A percentile compares a stretch with the other conserved stretches of the same genome.
phyloP scores from a whole-genome alignment of 192 early-diverging fungal species.

The Coemansia sp. region DNA sequence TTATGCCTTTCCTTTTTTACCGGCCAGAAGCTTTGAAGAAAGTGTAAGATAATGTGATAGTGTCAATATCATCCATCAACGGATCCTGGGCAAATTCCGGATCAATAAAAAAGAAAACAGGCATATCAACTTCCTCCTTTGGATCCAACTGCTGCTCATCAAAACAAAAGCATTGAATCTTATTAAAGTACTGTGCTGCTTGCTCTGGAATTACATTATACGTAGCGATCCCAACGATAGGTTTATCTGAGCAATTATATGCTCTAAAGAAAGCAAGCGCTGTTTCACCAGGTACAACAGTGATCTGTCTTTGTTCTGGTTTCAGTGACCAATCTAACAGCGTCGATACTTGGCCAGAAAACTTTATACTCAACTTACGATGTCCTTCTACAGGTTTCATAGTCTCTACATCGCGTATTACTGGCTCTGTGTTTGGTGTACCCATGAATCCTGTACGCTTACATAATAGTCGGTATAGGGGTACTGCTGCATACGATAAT shows the following conservation, averaged over 20 bases:
- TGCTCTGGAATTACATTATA: conserved; percentile 94
- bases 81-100: conserved; percentile 95
- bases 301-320: conserved; percentile 83
- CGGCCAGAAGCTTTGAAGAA: conserved; percentile 76
- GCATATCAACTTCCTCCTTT: conserved; percentile 92
- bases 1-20: background rate
- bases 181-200: conserved; percentile 97
- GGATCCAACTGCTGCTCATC: conserved; percentile 92
- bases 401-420: conserved; percentile 59
- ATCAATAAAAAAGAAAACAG: conserved; percentile 97
- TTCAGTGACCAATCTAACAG: conserved; percentile 85
- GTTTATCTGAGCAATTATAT: conserved; percentile 77
- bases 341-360: conserved; percentile 74
- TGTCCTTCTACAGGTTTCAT: conserved; percentile 63
- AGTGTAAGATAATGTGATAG: conserved; percentile 91
- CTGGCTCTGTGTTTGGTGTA: conserved; percentile 75
- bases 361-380: conserved; percentile 66
- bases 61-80: conserved; percentile 89
- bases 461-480: conserved; percentile 93
- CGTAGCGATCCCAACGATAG: conserved; percentile 93
- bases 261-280: conserved; percentile 96
- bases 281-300: conserved; percentile 94
- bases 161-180: conserved; percentile 99
- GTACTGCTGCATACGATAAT: conserved; percentile 89
- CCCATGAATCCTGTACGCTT: conserved; percentile 89